Evolutionary conservation across 345 rosid species (phyloP).

Genomic region (Hibiscus tridactylites): DNA sequence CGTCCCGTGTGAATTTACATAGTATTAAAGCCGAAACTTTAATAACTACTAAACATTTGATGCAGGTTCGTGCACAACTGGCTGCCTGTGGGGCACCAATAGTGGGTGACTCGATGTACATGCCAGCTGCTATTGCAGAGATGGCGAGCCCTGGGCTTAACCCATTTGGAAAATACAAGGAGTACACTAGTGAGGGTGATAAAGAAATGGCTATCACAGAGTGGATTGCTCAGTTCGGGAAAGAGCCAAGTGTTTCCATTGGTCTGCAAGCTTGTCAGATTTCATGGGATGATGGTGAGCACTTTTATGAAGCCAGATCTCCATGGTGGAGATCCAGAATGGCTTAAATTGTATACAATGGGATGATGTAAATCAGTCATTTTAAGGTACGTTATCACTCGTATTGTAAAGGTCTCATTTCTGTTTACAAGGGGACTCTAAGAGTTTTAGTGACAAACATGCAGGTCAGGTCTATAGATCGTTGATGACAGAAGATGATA

Average conservation of each 20-base stretch:
- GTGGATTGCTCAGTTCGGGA: conserved; percentile 69
- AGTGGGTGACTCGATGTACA: conserved; percentile 88
- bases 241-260: conserved; percentile 63
- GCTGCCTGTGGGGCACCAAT: conserved; percentile 85
- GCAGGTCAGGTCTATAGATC: background rate
- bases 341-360: conserved; percentile 3
- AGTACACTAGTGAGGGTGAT: conserved; percentile 28
- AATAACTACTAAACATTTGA: background rate
- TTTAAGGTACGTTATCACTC: background rate
- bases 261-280: conserved; percentile 93
- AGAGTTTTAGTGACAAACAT: background rate
- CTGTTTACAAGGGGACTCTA: background rate
- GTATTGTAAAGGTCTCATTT: background rate
- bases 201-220: conserved; percentile 46
- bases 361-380: background rate
- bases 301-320: conserved; percentile 61
- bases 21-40: background rate
- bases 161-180: conserved; percentile 61
- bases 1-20: background rate
- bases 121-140: conserved; percentile 81
- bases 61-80: conserved; percentile 82
- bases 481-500: background rate
- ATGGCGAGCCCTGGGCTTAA: conserved; percentile 44
- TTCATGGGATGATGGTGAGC: conserved; percentile 73
- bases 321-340: conserved; percentile 69